Conservation (phyloP, 768 basidiomycete species). For the Nidula microcarpa region DNA sequence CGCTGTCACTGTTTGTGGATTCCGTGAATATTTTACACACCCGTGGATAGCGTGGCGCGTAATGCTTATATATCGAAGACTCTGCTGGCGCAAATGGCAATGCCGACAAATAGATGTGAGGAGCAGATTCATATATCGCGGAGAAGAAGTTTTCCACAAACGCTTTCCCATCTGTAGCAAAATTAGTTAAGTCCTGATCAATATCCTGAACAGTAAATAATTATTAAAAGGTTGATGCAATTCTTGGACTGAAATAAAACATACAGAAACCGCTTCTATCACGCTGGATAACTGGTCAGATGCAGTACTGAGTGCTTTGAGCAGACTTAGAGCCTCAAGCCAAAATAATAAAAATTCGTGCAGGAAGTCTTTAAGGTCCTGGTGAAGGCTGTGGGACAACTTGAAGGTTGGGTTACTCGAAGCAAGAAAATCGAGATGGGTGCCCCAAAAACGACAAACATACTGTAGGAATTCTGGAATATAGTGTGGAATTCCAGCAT, state of each 20-base stretch:
- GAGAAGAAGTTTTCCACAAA: not conserved
- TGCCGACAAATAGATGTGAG: not conserved
- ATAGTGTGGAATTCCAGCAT: slow-evolving; percentile 9
- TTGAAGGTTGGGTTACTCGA: not conserved
- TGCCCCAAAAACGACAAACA: slow-evolving; percentile 24
- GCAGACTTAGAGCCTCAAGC: slow-evolving; percentile 27
- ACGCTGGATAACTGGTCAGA: not conserved
- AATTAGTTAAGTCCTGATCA: slow-evolving; percentile 7
- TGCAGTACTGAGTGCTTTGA: slow-evolving; percentile 9
- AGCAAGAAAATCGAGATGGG: slow-evolving; percentile 14
- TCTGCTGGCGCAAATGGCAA: slow-evolving; percentile 3
- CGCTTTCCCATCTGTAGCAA: not conserved
- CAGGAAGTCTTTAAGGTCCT: slow-evolving; percentile 9
- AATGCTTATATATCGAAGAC: not conserved
- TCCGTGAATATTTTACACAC: slow-evolving; percentile 1
- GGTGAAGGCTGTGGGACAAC: slow-evolving; percentile 7
- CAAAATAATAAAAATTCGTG: slow-evolving; percentile 21
- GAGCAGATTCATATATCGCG: not conserved
- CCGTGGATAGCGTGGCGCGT: not conserved
- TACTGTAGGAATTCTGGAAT: slow-evolving; percentile 22
- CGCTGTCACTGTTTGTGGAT: slow-evolving; percentile 7
- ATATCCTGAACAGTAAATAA: not conserved
- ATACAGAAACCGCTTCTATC: slow-evolving; percentile 8
- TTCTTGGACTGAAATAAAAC: not conserved
- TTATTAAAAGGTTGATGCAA: not conserved